Evolutionary conservation across 345 rosid genomes (phyloP), one percentile per base, ranked within the genome.

Genomic region (Corymbia maculata): DNA sequence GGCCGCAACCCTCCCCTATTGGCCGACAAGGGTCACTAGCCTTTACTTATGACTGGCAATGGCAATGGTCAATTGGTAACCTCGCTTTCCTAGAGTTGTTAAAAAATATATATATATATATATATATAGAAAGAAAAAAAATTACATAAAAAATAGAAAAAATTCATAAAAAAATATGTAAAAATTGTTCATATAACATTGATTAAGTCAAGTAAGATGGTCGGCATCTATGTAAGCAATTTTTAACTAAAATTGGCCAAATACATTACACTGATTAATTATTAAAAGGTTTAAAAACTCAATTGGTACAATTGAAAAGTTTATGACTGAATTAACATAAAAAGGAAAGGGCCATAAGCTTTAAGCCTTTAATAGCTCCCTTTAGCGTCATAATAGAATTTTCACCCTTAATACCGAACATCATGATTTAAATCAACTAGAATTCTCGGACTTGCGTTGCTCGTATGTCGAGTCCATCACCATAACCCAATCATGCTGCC

Each of bases 161-260:
- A n/a, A n/a, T n/a, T n/a, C n/a, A n/a, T n/a, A n/a, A n/a, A n/a
- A n/a, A n/a, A 55, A 55, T 8, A 22, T 55, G 8, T 8, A 1
- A 55, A 9, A 22, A 1, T 55, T 21, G 0, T 0, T 0, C 0
- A 0, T 55, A 28, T 22, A 5, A 0, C 0, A 0, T 55, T 1
- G 0, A 0, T 55, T 22, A 0, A 8, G 2, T 22, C 0, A 22
- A 0, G 0, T 55, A 22, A 0, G 61, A 22, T 0, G 1, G 2
- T 12, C 12, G 0, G 0, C 0, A 9, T 55, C 21, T 28, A 55
- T 55, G 0, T 55, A 0, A 21, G 28, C 0, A 55, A 55, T 8
- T 55, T 4, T 0, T 1, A 0, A 55, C 22, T 2, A 21, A 22
- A 55, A 55, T n/a, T 55, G 1, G 0, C 1, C 5, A 1, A 1